Percentiles rank a stretch among this genome's conserved stretches.
These are phyloP conservation scores for Trichosporon sp. DNA, from an alignment of 1,284 basidiomycete species.

Conservation along the genomic window DNA sequence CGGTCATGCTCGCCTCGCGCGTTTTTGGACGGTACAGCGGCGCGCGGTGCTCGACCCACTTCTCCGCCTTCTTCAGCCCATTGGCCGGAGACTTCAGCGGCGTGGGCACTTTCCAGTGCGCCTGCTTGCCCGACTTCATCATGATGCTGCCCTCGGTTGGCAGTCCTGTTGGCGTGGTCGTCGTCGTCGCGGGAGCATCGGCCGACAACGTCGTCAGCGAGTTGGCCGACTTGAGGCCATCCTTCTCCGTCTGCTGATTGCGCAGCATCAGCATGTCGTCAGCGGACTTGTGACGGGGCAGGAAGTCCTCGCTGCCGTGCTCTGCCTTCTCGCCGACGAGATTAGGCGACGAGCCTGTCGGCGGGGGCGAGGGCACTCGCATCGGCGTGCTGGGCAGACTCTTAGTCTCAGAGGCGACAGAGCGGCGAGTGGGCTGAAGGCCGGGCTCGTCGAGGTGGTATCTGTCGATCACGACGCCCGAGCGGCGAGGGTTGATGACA, in stretches of 20 bases:
- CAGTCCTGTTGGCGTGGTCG: neutral
- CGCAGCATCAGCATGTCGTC: neutral
- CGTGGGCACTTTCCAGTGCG: constrained; percentile 4
- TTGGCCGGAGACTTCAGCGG: constrained; percentile 24
- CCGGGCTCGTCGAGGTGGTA: neutral
- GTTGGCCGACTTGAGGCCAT: constrained; percentile 17
- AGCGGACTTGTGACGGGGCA: constrained; percentile 11
- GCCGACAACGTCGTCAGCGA: neutral
- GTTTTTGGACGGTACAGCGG: neutral
- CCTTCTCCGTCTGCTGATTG: neutral
- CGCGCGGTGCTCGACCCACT: constrained; percentile 31
- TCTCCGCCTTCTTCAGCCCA: constrained; percentile 32
- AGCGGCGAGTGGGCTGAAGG: neutral
- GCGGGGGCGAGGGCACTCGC: constrained; percentile 23
- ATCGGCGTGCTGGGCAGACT: neutral
- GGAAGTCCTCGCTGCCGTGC: constrained; percentile 39
- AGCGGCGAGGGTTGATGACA: constrained; percentile 47
- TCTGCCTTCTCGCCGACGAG: neutral
- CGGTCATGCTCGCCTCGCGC: constrained; percentile 20
- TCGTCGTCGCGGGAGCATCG: neutral
- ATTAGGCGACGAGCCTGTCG: constrained; percentile 11
- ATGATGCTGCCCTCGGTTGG: constrained; percentile 8
- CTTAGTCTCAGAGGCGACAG: constrained; percentile 14
- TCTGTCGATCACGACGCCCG: constrained; percentile 1
- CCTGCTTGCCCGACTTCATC: constrained; percentile 27